phyloP scores from a whole-genome alignment of 805 yeast species.

The Teunomyces barrocoloradensis region DNA sequence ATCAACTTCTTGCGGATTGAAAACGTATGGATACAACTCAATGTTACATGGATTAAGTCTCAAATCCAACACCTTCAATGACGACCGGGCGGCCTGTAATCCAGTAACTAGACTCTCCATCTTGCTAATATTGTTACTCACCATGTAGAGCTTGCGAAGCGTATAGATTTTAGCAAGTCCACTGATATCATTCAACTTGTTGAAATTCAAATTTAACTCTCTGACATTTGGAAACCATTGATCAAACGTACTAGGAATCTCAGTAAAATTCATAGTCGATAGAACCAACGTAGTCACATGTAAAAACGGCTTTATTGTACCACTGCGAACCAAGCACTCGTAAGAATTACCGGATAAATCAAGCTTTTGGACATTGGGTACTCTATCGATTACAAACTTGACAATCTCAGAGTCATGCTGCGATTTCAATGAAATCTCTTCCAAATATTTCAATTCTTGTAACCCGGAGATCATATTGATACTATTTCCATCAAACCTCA shows the following conservation, averaged over 20 bases:
- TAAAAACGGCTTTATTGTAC: slow-evolving; percentile 19
- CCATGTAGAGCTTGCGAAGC: slow-evolving; percentile 39
- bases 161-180: slow-evolving; percentile 31
- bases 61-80: slow-evolving; percentile 42
- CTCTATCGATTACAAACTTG: slow-evolving; percentile 9
- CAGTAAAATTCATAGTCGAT: slow-evolving; percentile 45
- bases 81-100: slow-evolving; percentile 26
- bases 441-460: slow-evolving; percentile 29
- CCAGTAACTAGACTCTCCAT: slow-evolving; percentile 32
- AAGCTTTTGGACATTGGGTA: slow-evolving; percentile 25
- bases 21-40: slow-evolving; percentile 52
- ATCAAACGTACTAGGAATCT: slow-evolving; percentile 37
- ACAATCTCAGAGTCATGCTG: slow-evolving; percentile 20
- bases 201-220: slow-evolving; percentile 51
- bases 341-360: slow-evolving; percentile 41
- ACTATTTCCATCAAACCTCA: slow-evolving; percentile 46
- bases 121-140: slow-evolving; percentile 45
- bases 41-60: slow-evolving; percentile 49
- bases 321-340: slow-evolving; percentile 10
- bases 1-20: slow-evolving; percentile 44
- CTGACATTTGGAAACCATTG: slow-evolving; percentile 44
- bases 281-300: slow-evolving; percentile 41
- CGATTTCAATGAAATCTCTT: slow-evolving; percentile 44
- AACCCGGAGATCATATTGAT: slow-evolving; percentile 25
- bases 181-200: slow-evolving; percentile 35